Conservation (phyloP, 1,284 basidiomycete genomes). For the Rhodotorula sp. region DNA sequence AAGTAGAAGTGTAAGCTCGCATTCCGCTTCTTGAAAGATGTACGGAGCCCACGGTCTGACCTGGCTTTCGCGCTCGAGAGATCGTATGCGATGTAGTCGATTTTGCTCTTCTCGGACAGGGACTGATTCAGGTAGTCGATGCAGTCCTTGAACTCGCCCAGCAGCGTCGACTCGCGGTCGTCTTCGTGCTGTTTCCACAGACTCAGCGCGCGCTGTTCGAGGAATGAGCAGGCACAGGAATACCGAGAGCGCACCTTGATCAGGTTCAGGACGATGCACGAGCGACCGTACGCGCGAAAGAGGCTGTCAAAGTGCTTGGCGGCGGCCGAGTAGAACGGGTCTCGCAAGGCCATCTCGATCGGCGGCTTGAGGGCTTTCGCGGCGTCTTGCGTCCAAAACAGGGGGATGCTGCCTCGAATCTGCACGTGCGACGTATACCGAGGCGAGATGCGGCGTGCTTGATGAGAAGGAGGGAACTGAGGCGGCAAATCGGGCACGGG, state of each 20-base stretch:
- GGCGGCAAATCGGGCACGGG: constrained; percentile 46
- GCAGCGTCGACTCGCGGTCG: constrained; percentile 85
- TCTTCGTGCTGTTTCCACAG: constrained; percentile 47
- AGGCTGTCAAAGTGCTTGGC: constrained; percentile 92
- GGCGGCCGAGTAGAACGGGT: constrained; percentile 92
- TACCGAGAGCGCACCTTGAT: constrained; percentile 67
- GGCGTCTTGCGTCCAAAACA: constrained; percentile 39
- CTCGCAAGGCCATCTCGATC: constrained; percentile 64
- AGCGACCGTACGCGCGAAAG: constrained; percentile 83
- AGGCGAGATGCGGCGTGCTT: constrained; percentile 58
- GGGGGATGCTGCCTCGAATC: constrained; percentile 78
- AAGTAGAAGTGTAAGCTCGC: no score
- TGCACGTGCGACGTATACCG: constrained; percentile 90
- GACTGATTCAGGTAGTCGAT: constrained; percentile 94
- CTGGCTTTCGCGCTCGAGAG: constrained; percentile 56
- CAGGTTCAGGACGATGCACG: constrained; percentile 90
- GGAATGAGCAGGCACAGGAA: background rate
- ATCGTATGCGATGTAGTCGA: constrained; percentile 93
- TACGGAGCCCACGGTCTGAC: background rate
- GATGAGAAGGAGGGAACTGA: background rate
- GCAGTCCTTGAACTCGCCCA: constrained; percentile 89
- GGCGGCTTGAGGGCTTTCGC: constrained; percentile 85
- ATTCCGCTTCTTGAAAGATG: background rate
- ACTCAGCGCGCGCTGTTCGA: background rate
- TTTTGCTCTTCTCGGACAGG: constrained; percentile 77